These are phyloP conservation scores for Colletotrichum euphorbiae DNA, from an alignment of 2,329 filamentous ascomycete genomes.

Conservation along the genomic window DNA sequence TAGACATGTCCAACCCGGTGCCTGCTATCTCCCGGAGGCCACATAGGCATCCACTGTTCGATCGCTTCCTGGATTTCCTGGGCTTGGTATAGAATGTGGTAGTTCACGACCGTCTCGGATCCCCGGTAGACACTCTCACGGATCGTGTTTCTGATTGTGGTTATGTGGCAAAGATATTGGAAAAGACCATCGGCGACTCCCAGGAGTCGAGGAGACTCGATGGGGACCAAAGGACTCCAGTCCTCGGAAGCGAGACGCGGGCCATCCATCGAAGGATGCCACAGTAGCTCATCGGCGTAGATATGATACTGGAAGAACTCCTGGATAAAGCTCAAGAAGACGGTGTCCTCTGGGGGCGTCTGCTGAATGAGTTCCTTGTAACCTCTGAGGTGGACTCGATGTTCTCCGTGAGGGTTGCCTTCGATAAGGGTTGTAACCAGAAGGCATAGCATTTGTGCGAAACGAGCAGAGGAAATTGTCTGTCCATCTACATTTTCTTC, in stretches of 20 bases:
- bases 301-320: slow-evolving; percentile 90
- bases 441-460: slow-evolving; percentile 73
- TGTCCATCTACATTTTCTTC: slow-evolving; percentile 58
- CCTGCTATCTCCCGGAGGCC: slow-evolving; percentile 68
- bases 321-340: slow-evolving; percentile 73
- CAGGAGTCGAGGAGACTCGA: slow-evolving; percentile 70
- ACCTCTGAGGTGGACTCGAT: slow-evolving; percentile 81
- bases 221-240: slow-evolving; percentile 55
- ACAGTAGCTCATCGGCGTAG: slow-evolving; percentile 71
- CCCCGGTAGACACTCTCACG: slow-evolving; percentile 72
- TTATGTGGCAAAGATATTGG: slow-evolving; percentile 81
- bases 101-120: slow-evolving; percentile 77
- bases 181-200: slow-evolving; percentile 88
- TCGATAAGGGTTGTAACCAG: slow-evolving; percentile 69
- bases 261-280: slow-evolving; percentile 55
- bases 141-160: slow-evolving; percentile 79
- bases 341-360: slow-evolving; percentile 70
- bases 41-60: slow-evolving; percentile 76
- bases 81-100: slow-evolving; percentile 77
- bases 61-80: slow-evolving; percentile 82
- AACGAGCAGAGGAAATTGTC: slow-evolving; percentile 64
- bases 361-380: slow-evolving; percentile 78
- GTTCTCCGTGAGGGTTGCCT: slow-evolving; percentile 71
- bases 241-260: slow-evolving; percentile 56
- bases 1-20: slow-evolving; percentile 69